Base-by-base conservation (phyloP, 805 yeast genomes). In the Clavispora santaluciae region DNA sequence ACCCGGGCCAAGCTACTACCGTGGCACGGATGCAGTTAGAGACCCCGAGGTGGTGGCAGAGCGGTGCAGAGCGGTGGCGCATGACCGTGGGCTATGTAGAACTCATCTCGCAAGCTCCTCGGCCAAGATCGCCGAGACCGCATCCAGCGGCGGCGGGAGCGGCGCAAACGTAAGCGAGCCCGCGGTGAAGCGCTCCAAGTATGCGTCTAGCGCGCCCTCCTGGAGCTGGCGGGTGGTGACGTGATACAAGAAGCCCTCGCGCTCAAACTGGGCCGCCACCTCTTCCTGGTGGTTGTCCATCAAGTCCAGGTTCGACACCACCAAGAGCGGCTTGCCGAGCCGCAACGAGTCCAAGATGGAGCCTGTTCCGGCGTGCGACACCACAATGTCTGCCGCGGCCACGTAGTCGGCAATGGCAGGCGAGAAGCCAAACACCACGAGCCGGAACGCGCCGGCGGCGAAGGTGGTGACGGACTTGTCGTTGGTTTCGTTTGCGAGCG, bases 321-420 rank as follows among this genome's bases (percentile, higher is more conserved):
- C 89, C 1, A 90, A 64, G 41, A 88, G 63, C 18, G 74, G 77
- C 54, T 78, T 81, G 1, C 61, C 40, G 22, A 55, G 54, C 17
- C 93, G 69, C 26, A 88, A 60, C 0, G 86, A 73, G 54, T 91
- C 99, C 21, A 93, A 60, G 6, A 91, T 85, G 0, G 96, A 86
- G 2, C 99, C 99, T 0, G 98, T 87, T 1, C 84, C 84, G 0
- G 95, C 97, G 58, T 93, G 98, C 0, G 96, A 81, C 10, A 93
- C 73, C 9, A 91, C 86, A 33, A 87, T 50, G 38, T 79, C 78
- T 2, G 81, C 68, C 1, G 55, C 28, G 0, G 50, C 35, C 2
- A 87, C 75, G 42, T 71, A 68, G 0, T 60, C 16, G 10, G 28
- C 41, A 21, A 68, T 56, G n/a, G 56, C 42, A 7, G 44, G 12